Conservation (phyloP, 2,329 filamentous ascomycete species). For the Fusarium sp. region DNA sequence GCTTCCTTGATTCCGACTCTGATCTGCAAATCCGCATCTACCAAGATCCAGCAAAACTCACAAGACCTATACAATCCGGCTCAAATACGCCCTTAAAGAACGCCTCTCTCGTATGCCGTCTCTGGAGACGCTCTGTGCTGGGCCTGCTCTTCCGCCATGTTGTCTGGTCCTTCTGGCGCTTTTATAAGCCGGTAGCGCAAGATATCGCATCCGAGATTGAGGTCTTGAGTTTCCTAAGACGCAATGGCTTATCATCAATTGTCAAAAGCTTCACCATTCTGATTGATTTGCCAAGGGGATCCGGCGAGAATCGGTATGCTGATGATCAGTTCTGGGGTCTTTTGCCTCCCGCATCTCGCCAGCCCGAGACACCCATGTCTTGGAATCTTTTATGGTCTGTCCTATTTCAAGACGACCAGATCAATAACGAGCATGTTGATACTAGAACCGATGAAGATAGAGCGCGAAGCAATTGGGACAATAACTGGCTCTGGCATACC, state of each 20-base stretch:
- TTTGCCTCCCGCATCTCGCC: constrained; percentile 41
- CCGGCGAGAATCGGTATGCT: constrained; percentile 41
- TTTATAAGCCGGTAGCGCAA: constrained; percentile 39
- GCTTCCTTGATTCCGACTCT: constrained; percentile 59
- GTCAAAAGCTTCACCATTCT: constrained; percentile 55
- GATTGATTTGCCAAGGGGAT: constrained; percentile 45
- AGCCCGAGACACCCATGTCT: constrained; percentile 27
- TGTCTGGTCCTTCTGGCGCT: constrained; percentile 52
- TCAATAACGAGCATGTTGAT: constrained; percentile 31
- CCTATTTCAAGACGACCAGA: constrained; percentile 12
- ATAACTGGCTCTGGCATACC: constrained; percentile 63
- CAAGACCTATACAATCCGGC: constrained; percentile 28
- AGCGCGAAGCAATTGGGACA: constrained; percentile 37
- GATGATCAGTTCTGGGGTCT: constrained; percentile 45
- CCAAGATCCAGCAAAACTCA: constrained; percentile 56
- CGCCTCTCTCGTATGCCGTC: constrained; percentile 61
- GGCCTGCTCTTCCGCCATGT: constrained; percentile 67
- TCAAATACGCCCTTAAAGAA: constrained; percentile 60
- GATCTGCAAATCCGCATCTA: constrained; percentile 60
- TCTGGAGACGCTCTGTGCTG: constrained; percentile 61
- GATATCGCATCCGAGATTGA: constrained; percentile 47
- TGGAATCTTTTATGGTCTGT: constrained; percentile 44
- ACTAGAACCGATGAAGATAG: constrained; percentile 23
- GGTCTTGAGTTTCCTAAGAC: constrained; percentile 52
- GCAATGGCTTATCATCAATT: constrained; percentile 50